Conservation (phyloP, 2,329 filamentous ascomycete species). For the Aspergillus glaucus region DNA sequence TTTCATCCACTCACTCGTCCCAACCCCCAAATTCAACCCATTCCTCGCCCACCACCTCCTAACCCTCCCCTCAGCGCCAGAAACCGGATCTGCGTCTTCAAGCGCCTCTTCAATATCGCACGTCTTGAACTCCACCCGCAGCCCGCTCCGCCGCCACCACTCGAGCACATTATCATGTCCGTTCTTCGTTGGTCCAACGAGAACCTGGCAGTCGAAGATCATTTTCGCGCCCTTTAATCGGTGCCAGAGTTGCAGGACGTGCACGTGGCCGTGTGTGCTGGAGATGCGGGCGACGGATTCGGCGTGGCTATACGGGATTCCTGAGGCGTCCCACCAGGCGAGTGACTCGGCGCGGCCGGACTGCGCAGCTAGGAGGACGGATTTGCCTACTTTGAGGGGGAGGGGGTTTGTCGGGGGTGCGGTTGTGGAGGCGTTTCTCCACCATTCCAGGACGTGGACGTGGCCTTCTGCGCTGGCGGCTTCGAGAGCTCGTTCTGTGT, state of each 20-base stretch:
- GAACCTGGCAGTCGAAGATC: slow-evolving; percentile 74
- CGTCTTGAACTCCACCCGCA: slow-evolving; percentile 84
- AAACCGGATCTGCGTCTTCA: slow-evolving; percentile 66
- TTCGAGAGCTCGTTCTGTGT: slow-evolving; percentile 81
- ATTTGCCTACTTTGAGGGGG: slow-evolving; percentile 72
- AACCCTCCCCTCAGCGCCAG: slow-evolving; percentile 64
- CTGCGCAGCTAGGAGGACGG: slow-evolving; percentile 76
- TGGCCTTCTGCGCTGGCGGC: slow-evolving; percentile 80
- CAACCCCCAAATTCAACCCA: slow-evolving; percentile 71
- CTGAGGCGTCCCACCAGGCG: slow-evolving; percentile 80
- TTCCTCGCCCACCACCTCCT: slow-evolving; percentile 83
- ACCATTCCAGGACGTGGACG: slow-evolving; percentile 86
- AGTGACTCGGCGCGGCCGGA: slow-evolving; percentile 71
- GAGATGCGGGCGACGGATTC: slow-evolving; percentile 80
- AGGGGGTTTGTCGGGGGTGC: slow-evolving; percentile 49
- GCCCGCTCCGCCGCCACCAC: slow-evolving; percentile 74
- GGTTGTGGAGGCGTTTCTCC: slow-evolving; percentile 64
- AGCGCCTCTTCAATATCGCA: slow-evolving; percentile 93
- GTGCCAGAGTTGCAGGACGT: slow-evolving; percentile 78
- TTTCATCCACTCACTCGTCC: slow-evolving; percentile 86
- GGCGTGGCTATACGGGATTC: slow-evolving; percentile 70
- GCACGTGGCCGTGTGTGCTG: slow-evolving; percentile 75
- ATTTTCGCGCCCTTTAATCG: slow-evolving; percentile 67
- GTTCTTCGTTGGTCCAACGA: slow-evolving; percentile 81
- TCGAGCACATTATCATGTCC: slow-evolving; percentile 78